A percentile compares a stretch with the other conserved stretches of the same genome.
phyloP scores from a whole-genome alignment of 805 yeast species.

The Suhomyces canberraensis region DNA sequence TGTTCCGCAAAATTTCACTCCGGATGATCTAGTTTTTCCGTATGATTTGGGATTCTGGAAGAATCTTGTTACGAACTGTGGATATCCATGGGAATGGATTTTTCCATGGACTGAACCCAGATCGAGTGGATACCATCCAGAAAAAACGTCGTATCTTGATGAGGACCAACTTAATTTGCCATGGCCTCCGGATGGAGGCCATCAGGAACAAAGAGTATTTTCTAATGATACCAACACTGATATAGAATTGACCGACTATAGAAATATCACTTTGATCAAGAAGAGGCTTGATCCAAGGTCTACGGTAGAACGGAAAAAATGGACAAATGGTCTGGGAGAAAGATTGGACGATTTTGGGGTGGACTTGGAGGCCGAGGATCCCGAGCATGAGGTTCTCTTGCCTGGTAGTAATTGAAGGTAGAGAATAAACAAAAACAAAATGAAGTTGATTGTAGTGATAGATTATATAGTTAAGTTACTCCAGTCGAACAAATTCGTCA shows the following conservation, averaged over 20 bases:
- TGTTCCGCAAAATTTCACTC: slow-evolving; percentile 41
- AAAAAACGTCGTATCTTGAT: slow-evolving; percentile 46
- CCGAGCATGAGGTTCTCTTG: background rate
- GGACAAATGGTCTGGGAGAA: slow-evolving; percentile 85
- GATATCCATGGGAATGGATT: slow-evolving; percentile 64
- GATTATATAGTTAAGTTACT: no score
- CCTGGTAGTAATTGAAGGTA: no score
- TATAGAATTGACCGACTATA: slow-evolving; percentile 5
- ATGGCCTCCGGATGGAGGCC: slow-evolving; percentile 92
- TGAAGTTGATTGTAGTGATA: no score
- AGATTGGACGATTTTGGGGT: slow-evolving; percentile 83
- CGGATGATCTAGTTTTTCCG: slow-evolving; percentile 76
- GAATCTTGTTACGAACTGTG: slow-evolving; percentile 55
- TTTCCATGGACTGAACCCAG: slow-evolving; percentile 67
- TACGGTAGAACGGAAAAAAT: slow-evolving; percentile 42
- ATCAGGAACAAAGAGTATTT: slow-evolving; percentile 25
- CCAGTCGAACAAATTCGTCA: no score
- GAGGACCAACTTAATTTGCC: slow-evolving; percentile 66
- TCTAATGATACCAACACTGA: slow-evolving; percentile 10
- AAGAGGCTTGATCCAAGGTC: slow-evolving; percentile 37
- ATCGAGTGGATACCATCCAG: slow-evolving; percentile 54
- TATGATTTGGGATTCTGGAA: slow-evolving; percentile 65
- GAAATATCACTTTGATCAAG: slow-evolving; percentile 23
- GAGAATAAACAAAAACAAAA: no score
- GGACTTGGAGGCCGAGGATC: slow-evolving; percentile 61